Percentiles rank a stretch among this genome's conserved stretches.
These are phyloP conservation scores for Physcomitrellopsis africana DNA, from an alignment of 225 moss, liverwort and hornwort genomes.

Conservation along the genomic window DNA sequence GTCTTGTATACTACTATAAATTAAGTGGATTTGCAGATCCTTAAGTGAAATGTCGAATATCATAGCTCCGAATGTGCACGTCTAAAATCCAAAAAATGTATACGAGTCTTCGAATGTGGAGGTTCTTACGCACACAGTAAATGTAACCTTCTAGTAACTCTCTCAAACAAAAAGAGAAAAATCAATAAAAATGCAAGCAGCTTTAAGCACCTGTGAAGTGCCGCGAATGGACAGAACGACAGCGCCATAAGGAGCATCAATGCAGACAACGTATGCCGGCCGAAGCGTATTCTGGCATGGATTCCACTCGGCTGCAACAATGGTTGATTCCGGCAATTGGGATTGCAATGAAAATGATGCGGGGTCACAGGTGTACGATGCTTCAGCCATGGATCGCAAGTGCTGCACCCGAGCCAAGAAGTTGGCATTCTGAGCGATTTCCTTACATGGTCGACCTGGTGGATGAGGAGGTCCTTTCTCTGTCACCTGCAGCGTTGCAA, in stretches of 20 bases:
- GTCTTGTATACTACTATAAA: too few species aligned
- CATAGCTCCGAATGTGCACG: background rate
- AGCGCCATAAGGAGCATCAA: constrained; percentile 86
- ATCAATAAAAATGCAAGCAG: background rate
- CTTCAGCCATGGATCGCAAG: constrained; percentile 84
- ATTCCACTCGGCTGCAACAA: constrained; percentile 77
- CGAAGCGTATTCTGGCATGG: constrained; percentile 71
- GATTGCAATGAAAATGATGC: constrained; percentile 85
- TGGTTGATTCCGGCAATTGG: constrained; percentile 82
- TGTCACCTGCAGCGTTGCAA: constrained; percentile 62
- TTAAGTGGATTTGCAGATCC: too few species aligned
- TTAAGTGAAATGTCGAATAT: background rate
- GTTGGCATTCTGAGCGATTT: constrained; percentile 50
- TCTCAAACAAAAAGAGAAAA: constrained; percentile 4
- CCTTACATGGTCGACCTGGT: constrained; percentile 67
- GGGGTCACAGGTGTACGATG: constrained; percentile 67
- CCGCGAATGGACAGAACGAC: constrained; percentile 93
- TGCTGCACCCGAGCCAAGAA: constrained; percentile 85
- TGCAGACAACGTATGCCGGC: constrained; percentile 82
- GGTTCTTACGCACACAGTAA: background rate
- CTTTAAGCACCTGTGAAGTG: constrained; percentile 65
- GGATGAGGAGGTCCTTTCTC: constrained; percentile 67
- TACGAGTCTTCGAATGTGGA: background rate
- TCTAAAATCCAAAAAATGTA: background rate
- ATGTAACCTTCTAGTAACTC: background rate